Percentiles rank a stretch among this genome's conserved stretches.
These are phyloP conservation scores for Candida sithepensis DNA, from an alignment of 805 yeast species.

Conservation along the genomic window DNA sequence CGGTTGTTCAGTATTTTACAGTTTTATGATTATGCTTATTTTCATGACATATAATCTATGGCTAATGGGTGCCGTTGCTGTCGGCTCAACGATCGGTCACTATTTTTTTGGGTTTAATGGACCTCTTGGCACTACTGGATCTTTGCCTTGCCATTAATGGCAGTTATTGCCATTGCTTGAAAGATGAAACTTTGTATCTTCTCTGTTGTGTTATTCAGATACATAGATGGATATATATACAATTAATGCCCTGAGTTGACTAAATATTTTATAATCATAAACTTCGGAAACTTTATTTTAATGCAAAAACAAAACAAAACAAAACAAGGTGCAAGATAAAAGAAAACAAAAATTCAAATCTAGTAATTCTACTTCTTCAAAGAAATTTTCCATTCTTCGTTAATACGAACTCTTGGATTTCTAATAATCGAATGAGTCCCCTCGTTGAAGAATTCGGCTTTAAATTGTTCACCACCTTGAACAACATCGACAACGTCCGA, in stretches of 20 bases:
- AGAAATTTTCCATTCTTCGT: slow-evolving; percentile 40
- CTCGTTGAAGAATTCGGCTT: slow-evolving; percentile 25
- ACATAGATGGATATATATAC: no score
- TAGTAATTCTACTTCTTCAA: slow-evolving; percentile 3
- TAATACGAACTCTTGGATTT: slow-evolving; percentile 48
- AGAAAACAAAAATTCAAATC: not conserved
- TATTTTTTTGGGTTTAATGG: slow-evolving; percentile 25
- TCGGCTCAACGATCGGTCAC: slow-evolving; percentile 40
- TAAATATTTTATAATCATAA: not conserved
- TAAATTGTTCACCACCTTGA: slow-evolving; percentile 39
- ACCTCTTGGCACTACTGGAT: slow-evolving; percentile 5
- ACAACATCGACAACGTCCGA: slow-evolving; percentile 27
- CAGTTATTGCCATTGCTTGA: no score
- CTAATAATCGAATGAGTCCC: slow-evolving; percentile 33
- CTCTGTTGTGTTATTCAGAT: no score
- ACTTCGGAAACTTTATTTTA: not conserved
- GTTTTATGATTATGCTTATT: slow-evolving; percentile 43
- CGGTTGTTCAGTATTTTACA: slow-evolving; percentile 40
- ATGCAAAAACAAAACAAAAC: not conserved
- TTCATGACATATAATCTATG: slow-evolving; percentile 47
- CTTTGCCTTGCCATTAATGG: slow-evolving; percentile 26
- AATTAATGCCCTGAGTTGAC: no score
- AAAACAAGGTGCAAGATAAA: not conserved
- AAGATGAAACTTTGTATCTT: no score
- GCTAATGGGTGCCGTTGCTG: slow-evolving; percentile 41